Base-by-base conservation (phyloP, 202 grass and related monocot species). In the Alloteropsis angusta region DNA sequence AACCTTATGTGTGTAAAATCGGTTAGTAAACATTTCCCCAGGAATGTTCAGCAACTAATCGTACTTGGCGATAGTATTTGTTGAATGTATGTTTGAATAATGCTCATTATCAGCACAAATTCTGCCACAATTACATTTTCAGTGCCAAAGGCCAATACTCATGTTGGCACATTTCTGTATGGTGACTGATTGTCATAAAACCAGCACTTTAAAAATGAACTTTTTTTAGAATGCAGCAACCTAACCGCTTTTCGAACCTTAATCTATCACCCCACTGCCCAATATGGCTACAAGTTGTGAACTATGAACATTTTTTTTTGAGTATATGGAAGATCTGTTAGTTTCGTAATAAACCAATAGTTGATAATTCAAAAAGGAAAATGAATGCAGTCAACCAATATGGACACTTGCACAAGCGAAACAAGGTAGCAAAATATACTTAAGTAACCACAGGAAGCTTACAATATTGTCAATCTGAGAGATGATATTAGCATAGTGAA, bases 401-500 rank as follows among this genome's bases (percentile, higher is more conserved):
- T 11, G 62, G 22, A 25, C 37, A 73, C 10, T 32, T 35, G 0
- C 41, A 43, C 56, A 57, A 45, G 39, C 25, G n/a, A 49, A 49
- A 59, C 17, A 1, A 16, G 61, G 13, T 47, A 37, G 37, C 19
- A 73, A 62, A 68, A 59, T 14, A 63, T 25, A 80, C 44, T 43
- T 47, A 37, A 74, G 66, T 66, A 74, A 63, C 22, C 34, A 26
- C 41, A 75, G 62, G 41, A 87, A 41, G 84, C 93, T 91, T 91
- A 97, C 93, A 72, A 97, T 86, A 55, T 78, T 86, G 63, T 91
- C 86, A 34, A 97, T 93, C 70, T 97, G 93, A 19, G 82, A 88
- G 78, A 93, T 88, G 61, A 97, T 91, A 85, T 97, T 97, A 63
- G 93, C 93, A 84, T 97, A 93, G 49, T 97, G 90, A 83, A 97